Evolutionary conservation across 257 asterid genomes (phyloP), one percentile per base, ranked within the genome.

Genomic region (Solanum corneliomulleri): DNA sequence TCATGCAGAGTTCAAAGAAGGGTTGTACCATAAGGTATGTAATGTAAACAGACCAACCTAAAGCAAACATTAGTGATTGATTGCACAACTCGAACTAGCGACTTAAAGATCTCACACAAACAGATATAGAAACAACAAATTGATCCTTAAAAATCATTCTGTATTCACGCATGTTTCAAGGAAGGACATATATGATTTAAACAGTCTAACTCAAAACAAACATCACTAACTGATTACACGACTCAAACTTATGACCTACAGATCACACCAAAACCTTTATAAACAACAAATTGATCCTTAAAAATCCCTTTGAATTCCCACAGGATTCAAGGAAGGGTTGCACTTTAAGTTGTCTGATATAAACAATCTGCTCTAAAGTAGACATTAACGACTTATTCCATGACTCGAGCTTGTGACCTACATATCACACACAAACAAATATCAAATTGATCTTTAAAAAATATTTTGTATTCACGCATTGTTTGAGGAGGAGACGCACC

Each of bases 111-210:
- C 8, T n/a, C 35, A 64, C 16, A 2, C 2, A n/a, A 25, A 64
- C 33, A 64, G 5, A 64, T 5, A 4, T 4, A 11, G 5, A 64
- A n/a, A 27, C 3, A 64, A 4, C 0, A 49, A 52, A 6, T 18
- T 18, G n/a, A 18, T 18, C 4, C 9, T 16, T 52, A 52, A 52
- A 52, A 52, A 49, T 16, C 10, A 18, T 52, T 18, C 0, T 52
- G n/a, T 2, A 11, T 2, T n/a, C 70, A 62, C 8, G 2, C 1
- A n/a, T 0, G 4, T 13, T 4, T 62, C 0, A 7, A n/a, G 8
- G 4, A 62, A 62, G 14, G 70, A 0, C 3, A 5, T 9, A 21
- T 60, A 14, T 62, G 31, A 62, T 23, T 5, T 10, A 0, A 11
- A 7, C 3, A 18, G 0, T 62, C 68, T 60, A 56, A 4, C 11